These are phyloP conservation scores for Fusarium tupiense DNA, from an alignment of 2,329 filamentous ascomycete genomes.

Conservation along the genomic window DNA sequence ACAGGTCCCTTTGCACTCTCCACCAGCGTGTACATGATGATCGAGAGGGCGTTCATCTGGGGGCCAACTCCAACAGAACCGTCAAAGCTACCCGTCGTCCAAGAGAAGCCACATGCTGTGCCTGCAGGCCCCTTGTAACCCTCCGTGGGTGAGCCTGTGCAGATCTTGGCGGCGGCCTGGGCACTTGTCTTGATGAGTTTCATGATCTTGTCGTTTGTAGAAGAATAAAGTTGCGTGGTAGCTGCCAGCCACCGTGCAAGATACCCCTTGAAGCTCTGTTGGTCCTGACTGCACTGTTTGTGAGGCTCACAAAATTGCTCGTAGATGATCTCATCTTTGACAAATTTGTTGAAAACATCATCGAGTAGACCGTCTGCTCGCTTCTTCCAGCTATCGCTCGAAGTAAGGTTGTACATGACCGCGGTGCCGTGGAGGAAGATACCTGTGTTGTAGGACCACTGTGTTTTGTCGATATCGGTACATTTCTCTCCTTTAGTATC, in stretches of 20 bases:
- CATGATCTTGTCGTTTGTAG: conserved; percentile 59
- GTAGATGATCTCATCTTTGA: conserved; percentile 62
- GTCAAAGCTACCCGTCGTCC: conserved; percentile 68
- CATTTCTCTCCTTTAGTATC: conserved; percentile 55
- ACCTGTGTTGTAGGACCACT: conserved; percentile 78
- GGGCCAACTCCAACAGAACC: conserved; percentile 71
- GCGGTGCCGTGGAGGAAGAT: conserved; percentile 70
- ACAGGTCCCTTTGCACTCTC: conserved; percentile 55
- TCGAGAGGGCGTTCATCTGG: conserved; percentile 74
- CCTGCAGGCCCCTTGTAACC: conserved; percentile 62
- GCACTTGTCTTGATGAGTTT: conserved; percentile 63
- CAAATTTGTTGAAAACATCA: conserved; percentile 63
- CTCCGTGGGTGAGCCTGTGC: conserved; percentile 55
- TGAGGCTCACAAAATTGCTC: conserved; percentile 74
- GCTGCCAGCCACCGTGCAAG: conserved; percentile 72
- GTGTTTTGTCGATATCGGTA: conserved; percentile 65
- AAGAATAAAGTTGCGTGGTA: conserved; percentile 64
- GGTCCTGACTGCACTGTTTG: conserved; percentile 73
- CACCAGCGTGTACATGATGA: conserved; percentile 69
- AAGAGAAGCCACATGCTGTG: conserved; percentile 74
- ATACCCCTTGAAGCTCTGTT: conserved; percentile 81
- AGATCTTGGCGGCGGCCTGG: conserved; percentile 61
- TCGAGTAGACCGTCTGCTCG: conserved; percentile 68
- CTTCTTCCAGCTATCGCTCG: conserved; percentile 62
- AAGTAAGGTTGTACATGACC: conserved; percentile 71